A percentile compares a stretch with the other conserved stretches of the same genome.
Evolutionary conservation across 345 rosid genomes (phyloP).

Genomic region (Gossypium thurberi): DNA sequence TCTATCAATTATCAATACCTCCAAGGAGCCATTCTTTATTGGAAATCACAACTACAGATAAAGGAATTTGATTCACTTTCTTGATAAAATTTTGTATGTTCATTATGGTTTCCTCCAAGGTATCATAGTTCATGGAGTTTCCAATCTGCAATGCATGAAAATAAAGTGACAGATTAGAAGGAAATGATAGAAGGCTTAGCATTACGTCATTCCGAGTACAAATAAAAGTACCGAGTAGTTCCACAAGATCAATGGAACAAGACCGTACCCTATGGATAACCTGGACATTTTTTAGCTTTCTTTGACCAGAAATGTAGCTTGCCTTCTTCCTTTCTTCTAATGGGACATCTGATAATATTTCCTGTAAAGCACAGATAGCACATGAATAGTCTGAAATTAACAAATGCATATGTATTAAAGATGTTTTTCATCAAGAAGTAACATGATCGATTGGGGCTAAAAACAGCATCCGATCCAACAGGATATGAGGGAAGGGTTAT

Average conservation of each 20-base stretch:
- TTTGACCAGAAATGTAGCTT: conserved; percentile 31
- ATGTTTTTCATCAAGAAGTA: not conserved
- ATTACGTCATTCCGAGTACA: not conserved
- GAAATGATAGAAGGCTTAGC: conserved; percentile 6
- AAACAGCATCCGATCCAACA: not conserved
- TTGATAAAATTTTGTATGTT: conserved; percentile 44
- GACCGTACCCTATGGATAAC: conserved; percentile 64
- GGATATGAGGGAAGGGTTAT: not conserved
- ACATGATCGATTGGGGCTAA: not conserved
- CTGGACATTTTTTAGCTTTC: conserved; percentile 46
- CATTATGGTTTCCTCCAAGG: conserved; percentile 55
- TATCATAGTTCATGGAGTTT: conserved; percentile 75
- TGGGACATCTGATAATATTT: conserved; percentile 84
- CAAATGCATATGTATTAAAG: not conserved
- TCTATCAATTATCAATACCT: conserved; percentile 37
- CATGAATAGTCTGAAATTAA: conserved; percentile 10
- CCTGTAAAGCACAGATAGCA: conserved; percentile 35
- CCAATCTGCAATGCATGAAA: conserved; percentile 53
- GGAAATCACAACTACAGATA: conserved; percentile 75
- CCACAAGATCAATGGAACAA: not conserved
- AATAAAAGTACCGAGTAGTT: not conserved
- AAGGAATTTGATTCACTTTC: conserved; percentile 50
- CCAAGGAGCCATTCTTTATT: conserved; percentile 80
- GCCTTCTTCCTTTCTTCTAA: conserved; percentile 59
- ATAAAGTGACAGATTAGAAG: conserved; percentile 7